A percentile compares a stretch with the other conserved stretches of the same genome.
Evolutionary conservation across 176 grass and related monocot genomes (phyloP).

Genomic region (bread wheat (Triticum aestivum)): DNA sequence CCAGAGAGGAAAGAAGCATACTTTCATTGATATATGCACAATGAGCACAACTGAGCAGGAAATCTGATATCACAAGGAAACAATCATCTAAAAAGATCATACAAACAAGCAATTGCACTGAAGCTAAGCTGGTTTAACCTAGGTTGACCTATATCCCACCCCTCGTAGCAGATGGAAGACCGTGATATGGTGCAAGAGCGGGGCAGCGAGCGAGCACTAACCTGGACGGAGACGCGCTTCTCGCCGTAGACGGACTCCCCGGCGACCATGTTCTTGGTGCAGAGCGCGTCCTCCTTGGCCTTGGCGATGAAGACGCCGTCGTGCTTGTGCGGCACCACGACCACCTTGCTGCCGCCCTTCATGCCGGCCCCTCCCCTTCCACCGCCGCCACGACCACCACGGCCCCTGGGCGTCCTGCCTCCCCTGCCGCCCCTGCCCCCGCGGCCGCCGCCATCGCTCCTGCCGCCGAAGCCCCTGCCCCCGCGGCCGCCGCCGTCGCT

Average conservation of each 20-base stretch:
- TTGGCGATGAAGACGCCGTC: constrained; percentile 82
- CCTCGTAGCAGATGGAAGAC: too few relatives aligned
- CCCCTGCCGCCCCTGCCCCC: background rate
- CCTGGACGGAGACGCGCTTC: constrained; percentile 85
- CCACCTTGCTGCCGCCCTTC: constrained; percentile 80
- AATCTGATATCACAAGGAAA: background rate
- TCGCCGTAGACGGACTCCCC: constrained; percentile 86
- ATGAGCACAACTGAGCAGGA: too few relatives aligned
- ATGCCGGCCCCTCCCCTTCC: constrained; percentile 44
- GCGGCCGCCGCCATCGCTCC: background rate
- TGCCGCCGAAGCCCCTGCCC: background rate
- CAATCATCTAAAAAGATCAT: background rate
- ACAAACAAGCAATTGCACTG: background rate
- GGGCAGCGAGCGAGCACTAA: background rate
- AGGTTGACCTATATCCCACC: background rate
- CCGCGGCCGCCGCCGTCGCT: constrained; percentile 35
- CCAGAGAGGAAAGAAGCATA: background rate
- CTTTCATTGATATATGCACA: background rate
- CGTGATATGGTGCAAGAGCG: too few relatives aligned
- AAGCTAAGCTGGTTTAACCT: background rate
- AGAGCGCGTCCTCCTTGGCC: constrained; percentile 91
- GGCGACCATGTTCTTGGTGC: constrained; percentile 81
- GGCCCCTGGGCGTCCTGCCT: background rate
- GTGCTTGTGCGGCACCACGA: constrained; percentile 75
- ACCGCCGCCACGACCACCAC: background rate